Evolutionary conservation across 768 basidiomycete genomes (phyloP), one percentile per base, ranked within the genome.

Genomic region (Tubosaeta sp.): DNA sequence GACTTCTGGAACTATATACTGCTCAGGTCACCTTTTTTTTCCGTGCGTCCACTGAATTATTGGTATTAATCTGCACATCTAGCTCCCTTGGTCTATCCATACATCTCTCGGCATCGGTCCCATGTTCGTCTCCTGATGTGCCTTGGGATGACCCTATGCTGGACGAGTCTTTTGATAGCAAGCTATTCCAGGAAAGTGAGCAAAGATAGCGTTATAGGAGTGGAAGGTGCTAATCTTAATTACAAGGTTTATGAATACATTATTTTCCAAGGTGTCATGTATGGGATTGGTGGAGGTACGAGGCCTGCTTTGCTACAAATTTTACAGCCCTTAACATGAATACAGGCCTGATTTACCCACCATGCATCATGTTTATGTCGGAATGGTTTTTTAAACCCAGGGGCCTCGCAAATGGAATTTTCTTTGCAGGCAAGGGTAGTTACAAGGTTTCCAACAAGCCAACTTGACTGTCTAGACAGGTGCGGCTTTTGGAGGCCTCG

Each of bases 201-300:
- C 13, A 6, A 43, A 35, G 3, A 26, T n/a, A n/a, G n/a, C n/a
- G n/a, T n/a, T n/a, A n/a, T n/a, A n/a, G n/a, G n/a, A n/a, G 27
- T 29, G 27, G 27, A 29, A 14, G 33, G 12, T 34, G 10, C 13
- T 34, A 14, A 6, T 16, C 29, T 14, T 14, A 9, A 37, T 8
- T 6, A 8, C 7, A 51, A 51, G 50, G 26, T 44, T 7, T 51
- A 29, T 29, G 32, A 26, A n/a, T 22, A 44, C n/a, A 11, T 44
- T 12, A 44, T 51, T 29, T 51, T 51, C 27, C 50, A 51, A 44
- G 50, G 50, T 5, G 50, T 38, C 8, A 7, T 51, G 26, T 51
- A 51, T n/a, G 34, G 43, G 14, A 51, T 51, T 22, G 49, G 49
- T 35, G 49, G 43, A 43, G 49, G 48, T 49, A 42, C 10, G 45